Conservation (phyloP, 371 early-diverging fungal genomes). For the Circinella umbellata region DNA sequence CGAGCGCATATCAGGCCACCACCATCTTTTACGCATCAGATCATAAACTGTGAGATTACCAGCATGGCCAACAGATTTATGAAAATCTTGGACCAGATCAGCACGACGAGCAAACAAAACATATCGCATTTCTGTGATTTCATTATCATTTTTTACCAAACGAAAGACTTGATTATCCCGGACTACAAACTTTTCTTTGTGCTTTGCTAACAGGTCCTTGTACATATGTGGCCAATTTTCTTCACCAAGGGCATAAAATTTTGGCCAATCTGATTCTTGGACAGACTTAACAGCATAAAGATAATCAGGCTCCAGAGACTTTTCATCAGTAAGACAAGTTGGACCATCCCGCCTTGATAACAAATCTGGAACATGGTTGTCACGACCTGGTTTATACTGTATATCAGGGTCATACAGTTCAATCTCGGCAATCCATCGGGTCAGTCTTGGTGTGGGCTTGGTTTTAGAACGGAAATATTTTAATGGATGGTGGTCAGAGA, state of each 20-base stretch:
- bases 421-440: too few species aligned
- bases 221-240: neutral
- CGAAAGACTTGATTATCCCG: conserved; percentile 1
- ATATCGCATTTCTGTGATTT: neutral
- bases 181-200: conserved; percentile 9
- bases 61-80: conserved; percentile 18
- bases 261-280: too few species aligned
- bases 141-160: neutral
- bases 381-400: too few species aligned
- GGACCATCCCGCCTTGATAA: too few species aligned
- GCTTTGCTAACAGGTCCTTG: neutral
- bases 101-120: conserved; percentile 9
- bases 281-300: too few species aligned
- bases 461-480: too few species aligned
- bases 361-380: too few species aligned
- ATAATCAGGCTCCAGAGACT: too few species aligned
- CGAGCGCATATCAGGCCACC: conserved; percentile 30
- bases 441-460: too few species aligned
- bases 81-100: conserved; percentile 8
- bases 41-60: conserved; percentile 10
- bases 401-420: too few species aligned
- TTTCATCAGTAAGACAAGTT: too few species aligned
- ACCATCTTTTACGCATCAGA: conserved; percentile 18
- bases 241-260: neutral
- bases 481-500: too few species aligned